Evolutionary conservation across 202 grass and related monocot genomes (phyloP).

Genomic region (Tripidium arundinaceum): DNA sequence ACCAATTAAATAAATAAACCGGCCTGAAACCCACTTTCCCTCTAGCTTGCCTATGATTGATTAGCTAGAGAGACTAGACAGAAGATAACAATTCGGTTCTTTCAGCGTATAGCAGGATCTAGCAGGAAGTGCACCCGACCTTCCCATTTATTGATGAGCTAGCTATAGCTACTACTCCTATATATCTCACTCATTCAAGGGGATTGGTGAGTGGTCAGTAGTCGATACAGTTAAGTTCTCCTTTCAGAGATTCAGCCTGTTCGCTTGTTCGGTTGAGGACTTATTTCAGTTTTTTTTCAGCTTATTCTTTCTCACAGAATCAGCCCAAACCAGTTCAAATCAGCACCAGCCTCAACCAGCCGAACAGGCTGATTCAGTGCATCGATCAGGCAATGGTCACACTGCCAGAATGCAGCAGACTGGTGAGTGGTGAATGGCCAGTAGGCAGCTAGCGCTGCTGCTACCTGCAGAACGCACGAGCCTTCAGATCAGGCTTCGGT

Average conservation of each 20-base stretch:
- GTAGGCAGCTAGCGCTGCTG: too few species aligned
- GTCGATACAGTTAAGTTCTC: too few species aligned
- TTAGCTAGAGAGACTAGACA: conserved; percentile 28
- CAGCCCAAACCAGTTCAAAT: too few species aligned
- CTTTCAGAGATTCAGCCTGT: too few species aligned
- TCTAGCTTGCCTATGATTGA: conserved; percentile 14
- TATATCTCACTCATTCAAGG: not conserved
- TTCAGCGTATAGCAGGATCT: conserved; percentile 28
- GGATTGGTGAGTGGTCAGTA: not conserved
- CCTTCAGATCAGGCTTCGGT: not conserved
- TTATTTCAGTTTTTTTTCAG: too few species aligned
- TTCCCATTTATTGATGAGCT: not conserved
- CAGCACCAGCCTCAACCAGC: too few species aligned
- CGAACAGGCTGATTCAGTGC: too few species aligned
- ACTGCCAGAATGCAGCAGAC: not conserved
- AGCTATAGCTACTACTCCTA: not conserved
- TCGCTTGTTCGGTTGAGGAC: too few species aligned
- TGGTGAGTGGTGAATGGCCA: too few species aligned
- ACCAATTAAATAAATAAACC: not conserved
- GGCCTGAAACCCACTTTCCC: not conserved
- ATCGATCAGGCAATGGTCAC: not conserved
- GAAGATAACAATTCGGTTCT: conserved; percentile 7
- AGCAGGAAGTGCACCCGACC: not conserved
- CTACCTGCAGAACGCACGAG: not conserved
- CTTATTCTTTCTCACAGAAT: too few species aligned